Base-by-base conservation (phyloP, 208 protist genomes). In the Trypanosomatidae sp. region DNA sequence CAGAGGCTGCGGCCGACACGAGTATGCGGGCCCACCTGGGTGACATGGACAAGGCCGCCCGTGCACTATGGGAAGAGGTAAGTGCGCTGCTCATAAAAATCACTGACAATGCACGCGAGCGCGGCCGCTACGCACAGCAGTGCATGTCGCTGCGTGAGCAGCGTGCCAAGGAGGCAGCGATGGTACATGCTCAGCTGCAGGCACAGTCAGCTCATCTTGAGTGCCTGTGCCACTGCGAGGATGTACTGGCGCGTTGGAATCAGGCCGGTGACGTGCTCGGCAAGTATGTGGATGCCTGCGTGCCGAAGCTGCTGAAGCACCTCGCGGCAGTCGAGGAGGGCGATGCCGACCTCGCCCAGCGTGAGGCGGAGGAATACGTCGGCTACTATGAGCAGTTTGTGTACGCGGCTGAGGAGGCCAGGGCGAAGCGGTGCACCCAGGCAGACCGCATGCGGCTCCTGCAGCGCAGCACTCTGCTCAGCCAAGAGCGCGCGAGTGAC, bases 291-390 rank as follows among this genome's bases (percentile, higher is more conserved):
- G 83, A 97, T 72, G 81, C 85, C 1, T 98, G 95, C 81, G 93
- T 93, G 56, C 91, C 94, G 28, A 95, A 98, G 83, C 80, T 98
- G 76, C 87, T 97, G 41, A 84, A 89, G 68, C 97, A 93, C 76
- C 77, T 97, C 30, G 81, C 87, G 6, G 85, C 96, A 44, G 92
- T 98, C 28, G 92, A 97, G 80, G 84, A 84, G n/a, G 86, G 69
- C 13, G 79, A 85, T 74, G 73, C 91, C 22, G 82, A 92, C 39
- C 82, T 96, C 49, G 69, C 76, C 50, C 87, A 95, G 41, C 74
- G 78, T 36, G 94, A 95, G 74, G 71, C 86, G 15, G 86, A 93
- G 73, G 87, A 87, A 33, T 93, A 93, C 72, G 89, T 93, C 33
- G 80, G 83, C 12, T 82, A 81, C 36, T 93, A 84, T 62, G 88